phyloP scores from a whole-genome alignment of 352 stramenopile species.

The Phytopythium litorale region DNA sequence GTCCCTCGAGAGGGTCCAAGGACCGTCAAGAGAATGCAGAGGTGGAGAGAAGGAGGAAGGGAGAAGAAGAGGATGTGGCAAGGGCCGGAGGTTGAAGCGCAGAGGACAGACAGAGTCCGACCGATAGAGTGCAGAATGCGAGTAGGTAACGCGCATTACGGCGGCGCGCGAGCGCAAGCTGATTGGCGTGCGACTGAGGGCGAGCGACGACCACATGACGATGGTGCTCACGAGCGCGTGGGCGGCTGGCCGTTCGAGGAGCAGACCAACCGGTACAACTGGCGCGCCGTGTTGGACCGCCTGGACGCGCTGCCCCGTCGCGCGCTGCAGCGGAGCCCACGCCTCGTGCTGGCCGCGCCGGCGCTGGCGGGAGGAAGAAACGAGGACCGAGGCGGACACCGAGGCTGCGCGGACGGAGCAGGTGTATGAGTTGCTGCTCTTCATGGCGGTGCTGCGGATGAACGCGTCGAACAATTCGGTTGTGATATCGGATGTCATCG shows the following conservation, averaged over 20 bases:
- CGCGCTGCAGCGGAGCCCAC: constrained; percentile 37
- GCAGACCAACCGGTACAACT: constrained; percentile 76
- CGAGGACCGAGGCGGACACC: background rate
- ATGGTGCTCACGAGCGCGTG: constrained; percentile 62
- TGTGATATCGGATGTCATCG: constrained; percentile 96
- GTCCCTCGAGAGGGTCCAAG: background rate
- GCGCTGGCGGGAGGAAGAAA: background rate
- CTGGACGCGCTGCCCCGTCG: constrained; percentile 42
- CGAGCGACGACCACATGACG: constrained; percentile 35
- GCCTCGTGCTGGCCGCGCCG: constrained; percentile 34
- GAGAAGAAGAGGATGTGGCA: too few species aligned
- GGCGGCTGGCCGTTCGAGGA: constrained; percentile 77
- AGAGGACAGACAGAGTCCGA: background rate
- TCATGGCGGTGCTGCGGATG: constrained; percentile 68
- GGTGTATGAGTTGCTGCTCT: constrained; percentile 69
- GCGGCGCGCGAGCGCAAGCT: constrained; percentile 36
- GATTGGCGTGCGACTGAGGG: constrained; percentile 54
- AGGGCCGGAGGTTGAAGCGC: background rate
- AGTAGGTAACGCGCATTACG: constrained; percentile 14
- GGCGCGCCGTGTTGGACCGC: constrained; percentile 51
- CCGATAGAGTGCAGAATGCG: constrained; percentile 12
- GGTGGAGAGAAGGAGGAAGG: background rate
- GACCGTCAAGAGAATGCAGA: background rate
- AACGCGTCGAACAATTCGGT: constrained; percentile 85
- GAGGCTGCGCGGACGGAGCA: constrained; percentile 38